phyloP scores from a whole-genome alignment of 2,329 filamentous ascomycete species.

The Plectosphaerella cucumerina region DNA sequence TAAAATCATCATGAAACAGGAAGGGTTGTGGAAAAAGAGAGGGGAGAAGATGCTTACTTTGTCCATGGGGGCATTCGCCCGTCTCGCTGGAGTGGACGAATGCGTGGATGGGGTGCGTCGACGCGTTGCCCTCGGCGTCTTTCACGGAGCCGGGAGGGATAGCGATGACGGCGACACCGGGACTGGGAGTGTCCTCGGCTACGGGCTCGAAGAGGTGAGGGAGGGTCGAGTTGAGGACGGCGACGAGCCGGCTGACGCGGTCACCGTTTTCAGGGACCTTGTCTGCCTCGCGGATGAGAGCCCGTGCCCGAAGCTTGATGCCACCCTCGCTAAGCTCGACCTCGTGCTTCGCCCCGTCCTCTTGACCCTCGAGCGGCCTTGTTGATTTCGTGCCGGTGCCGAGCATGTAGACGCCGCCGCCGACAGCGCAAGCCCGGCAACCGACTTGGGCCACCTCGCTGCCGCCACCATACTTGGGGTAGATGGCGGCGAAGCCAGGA shows the following conservation, averaged over 20 bases:
- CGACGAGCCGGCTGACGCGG: conserved; percentile 57
- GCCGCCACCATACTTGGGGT: conserved; percentile 89
- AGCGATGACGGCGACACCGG: conserved; percentile 68
- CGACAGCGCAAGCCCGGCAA: conserved; percentile 86
- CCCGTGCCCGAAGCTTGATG: conserved; percentile 50
- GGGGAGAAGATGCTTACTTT: conserved; percentile 64
- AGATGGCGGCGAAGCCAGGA: conserved; percentile 80
- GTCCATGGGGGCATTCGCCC: conserved; percentile 81
- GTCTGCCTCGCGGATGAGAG: conserved; percentile 44
- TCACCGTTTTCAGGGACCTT: conserved; percentile 17
- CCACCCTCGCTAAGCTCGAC: conserved; percentile 51
- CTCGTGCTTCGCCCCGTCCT: conserved; percentile 26
- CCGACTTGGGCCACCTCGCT: conserved; percentile 88
- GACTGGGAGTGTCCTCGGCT: conserved; percentile 70
- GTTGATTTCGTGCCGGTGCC: conserved; percentile 57
- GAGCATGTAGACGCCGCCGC: conserved; percentile 86
- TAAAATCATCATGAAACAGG: conserved; percentile 73
- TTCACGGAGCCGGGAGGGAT: conserved; percentile 52
- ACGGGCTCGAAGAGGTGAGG: conserved; percentile 62
- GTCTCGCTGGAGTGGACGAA: conserved; percentile 84
- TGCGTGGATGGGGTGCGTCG: conserved; percentile 48
- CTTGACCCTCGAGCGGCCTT: conserved; percentile 15
- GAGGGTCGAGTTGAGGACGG: conserved; percentile 65
- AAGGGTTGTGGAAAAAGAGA: conserved; percentile 11
- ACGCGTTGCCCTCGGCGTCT: conserved; percentile 22